Base-by-base conservation (phyloP, 768 basidiomycete genomes). In the Floccularia luteovirens region DNA sequence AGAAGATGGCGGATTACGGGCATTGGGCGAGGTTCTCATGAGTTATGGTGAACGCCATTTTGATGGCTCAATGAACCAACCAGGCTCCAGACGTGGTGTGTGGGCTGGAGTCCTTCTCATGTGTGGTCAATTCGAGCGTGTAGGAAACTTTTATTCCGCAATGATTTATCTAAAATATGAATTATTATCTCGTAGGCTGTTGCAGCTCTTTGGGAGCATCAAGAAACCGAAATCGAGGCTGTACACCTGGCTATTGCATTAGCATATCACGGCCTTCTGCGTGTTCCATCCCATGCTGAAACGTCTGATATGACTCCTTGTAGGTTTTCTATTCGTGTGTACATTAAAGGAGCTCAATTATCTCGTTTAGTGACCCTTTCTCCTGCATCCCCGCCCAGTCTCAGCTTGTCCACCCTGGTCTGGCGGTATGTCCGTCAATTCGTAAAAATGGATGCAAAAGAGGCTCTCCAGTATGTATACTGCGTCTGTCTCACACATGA, bases 381-480 rank as follows among this genome's bases (percentile, higher is more conserved):
- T 0, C 75, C 82, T n/a, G 65, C 63, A n/a, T 60, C 67, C 14
- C 79, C 77, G 10, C 83, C 87, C 1, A 79, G 83, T 0, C 64
- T 93, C 33, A 86, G 85, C 55, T 67, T 98, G 16, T 75, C 90
- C 0, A 87, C 89, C 2, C 59, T 97, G 16, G 76, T 92, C 43
- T 92, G 91, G 78, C 85, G 91, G 12, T 97, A 99, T 55, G 79
- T 96, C 31, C 79, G 90, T 24, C 86, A 84, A 44, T 96, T 98
- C 55, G 87, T 86, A 20, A 88, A 84, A 62, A 78, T 90, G 73
- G 94, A 96, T 49, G 86, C 93, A 0, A 83, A 86, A 52, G 89
- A 93, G 51, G 94, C 93, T 0, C 62, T 99, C 37, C 92, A 99
- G 60, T 98, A 97, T 48, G 85, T 93, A 17, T 92, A 91, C 54